Base-by-base conservation (phyloP, 1,284 basidiomycete genomes). In the Fistulinella staudtii region DNA sequence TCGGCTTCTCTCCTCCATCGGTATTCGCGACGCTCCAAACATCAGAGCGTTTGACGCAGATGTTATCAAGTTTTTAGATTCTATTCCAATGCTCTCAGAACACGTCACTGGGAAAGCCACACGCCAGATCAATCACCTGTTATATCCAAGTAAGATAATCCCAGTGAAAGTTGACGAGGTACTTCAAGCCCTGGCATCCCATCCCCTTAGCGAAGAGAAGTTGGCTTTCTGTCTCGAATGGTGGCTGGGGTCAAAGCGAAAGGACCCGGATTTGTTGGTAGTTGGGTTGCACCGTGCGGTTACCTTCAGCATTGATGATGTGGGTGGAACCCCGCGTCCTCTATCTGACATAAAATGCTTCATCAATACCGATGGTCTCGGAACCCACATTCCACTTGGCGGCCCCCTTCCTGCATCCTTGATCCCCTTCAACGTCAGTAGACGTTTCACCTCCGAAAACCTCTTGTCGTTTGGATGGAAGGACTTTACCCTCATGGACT, bases 151-250 rank as follows among this genome's bases (percentile, higher is more conserved):
- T 1, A 69, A 91, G 57, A 75, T 98, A 18, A 77, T 74, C 43
- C 74, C 82, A 4, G 83, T 93, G 47, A 77, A 79, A 0, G 86
- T 93, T 53, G 72, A 80, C 22, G 93, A 98, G 59, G 85, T 97
- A 8, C 71, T 95, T 35, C 65, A 72, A 34, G 91, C 94, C 63
- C 73, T 99, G 4, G 72, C 75, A 4, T 63, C 72, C 0, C 73
- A 86, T 8, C 82, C 92, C 0, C 71, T 98, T 20, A 64, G 68
- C 0, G 77, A 88, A 47, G 66, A 71, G 21, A 90, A 97, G 66
- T 83, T 89, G 71, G 66, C 83, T 17, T 81, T 81, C 2, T 93
- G 88, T 63, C 70, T 97, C 54, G 77, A 79, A 42, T 98, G 94
- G 94, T 94, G 91, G 86, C 77, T 86, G 47, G 22, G 15, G 4